Conservation (phyloP, 805 yeast species). For the Martiniozyma abietophila region DNA sequence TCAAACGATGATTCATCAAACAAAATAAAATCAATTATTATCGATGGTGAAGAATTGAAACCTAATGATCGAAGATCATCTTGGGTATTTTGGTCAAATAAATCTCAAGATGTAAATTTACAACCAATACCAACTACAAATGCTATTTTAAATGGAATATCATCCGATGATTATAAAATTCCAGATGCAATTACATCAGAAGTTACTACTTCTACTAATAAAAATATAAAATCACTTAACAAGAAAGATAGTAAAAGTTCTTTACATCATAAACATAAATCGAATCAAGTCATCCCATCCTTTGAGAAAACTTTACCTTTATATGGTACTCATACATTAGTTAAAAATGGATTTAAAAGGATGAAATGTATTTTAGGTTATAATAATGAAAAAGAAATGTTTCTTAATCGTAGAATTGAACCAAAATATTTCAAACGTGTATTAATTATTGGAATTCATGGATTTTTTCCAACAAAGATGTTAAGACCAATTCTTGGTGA, state of each 20-base stretch:
- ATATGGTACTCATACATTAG: slow-evolving; percentile 9
- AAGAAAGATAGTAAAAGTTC: neutral
- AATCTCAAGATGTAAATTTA: neutral
- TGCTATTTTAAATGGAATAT: neutral
- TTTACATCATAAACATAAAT: slow-evolving; percentile 2
- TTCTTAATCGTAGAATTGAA: slow-evolving; percentile 15
- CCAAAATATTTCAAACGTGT: slow-evolving; percentile 40
- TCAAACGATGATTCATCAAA: neutral
- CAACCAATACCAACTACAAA: slow-evolving; percentile 2
- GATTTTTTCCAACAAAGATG: slow-evolving; percentile 86
- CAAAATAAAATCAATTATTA: slow-evolving; percentile 3
- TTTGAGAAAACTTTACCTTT: slow-evolving; percentile 22
- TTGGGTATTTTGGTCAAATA: slow-evolving; percentile 24
- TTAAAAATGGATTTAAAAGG: slow-evolving; percentile 12
- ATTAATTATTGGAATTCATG: slow-evolving; percentile 88
- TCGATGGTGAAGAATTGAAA: slow-evolving; percentile 8
- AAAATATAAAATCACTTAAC: too few relatives aligned
- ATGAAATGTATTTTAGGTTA: slow-evolving; percentile 15
- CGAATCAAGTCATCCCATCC: slow-evolving; percentile 23
- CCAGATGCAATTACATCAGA: slow-evolving; percentile 11
- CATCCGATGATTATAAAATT: neutral
- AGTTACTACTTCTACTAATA: slow-evolving; percentile 3
- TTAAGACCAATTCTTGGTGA: slow-evolving; percentile 84
- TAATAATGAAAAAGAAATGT: slow-evolving; percentile 8
- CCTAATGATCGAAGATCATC: slow-evolving; percentile 16